These are phyloP conservation scores for Kazachstania viticola DNA, from an alignment of 805 yeast genomes.

Conservation along the genomic window DNA sequence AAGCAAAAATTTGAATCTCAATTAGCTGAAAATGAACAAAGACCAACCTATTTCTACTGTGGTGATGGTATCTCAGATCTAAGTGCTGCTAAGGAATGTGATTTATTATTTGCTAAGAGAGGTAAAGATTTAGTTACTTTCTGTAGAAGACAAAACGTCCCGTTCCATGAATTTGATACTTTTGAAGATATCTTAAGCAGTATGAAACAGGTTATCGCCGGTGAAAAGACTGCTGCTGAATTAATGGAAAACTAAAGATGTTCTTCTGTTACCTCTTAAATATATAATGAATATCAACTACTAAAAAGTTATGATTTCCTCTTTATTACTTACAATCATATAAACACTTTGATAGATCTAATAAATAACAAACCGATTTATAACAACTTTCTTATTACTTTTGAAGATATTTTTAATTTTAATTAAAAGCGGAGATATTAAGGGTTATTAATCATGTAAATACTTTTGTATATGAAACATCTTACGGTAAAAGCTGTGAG, in stretches of 20 bases:
- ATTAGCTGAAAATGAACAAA: constrained; percentile 23
- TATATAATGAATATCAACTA: no score
- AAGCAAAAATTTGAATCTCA: constrained; percentile 24
- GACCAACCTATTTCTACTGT: constrained; percentile 75
- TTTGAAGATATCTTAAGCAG: constrained; percentile 64
- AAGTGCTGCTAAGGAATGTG: constrained; percentile 91
- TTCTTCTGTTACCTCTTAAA: no score
- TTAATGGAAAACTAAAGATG: constrained; percentile 21
- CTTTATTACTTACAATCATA: no score
- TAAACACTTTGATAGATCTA: no score
- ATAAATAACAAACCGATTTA: background rate
- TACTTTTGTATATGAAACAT: no score
- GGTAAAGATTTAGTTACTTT: constrained; percentile 83
- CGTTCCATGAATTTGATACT: constrained; percentile 71
- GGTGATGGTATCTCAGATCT: constrained; percentile 98
- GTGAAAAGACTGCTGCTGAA: constrained; percentile 21
- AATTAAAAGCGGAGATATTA: background rate
- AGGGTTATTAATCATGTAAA: no score
- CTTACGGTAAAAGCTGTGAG: no score
- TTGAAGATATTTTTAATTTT: background rate
- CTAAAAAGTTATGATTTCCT: no score
- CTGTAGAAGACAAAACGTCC: constrained; percentile 70
- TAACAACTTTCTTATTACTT: background rate
- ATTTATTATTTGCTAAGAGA: constrained; percentile 81
- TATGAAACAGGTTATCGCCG: constrained; percentile 41